Evolutionary conservation across 768 basidiomycete species (phyloP).

Genomic region (Sporobolomyces pararoseus): DNA sequence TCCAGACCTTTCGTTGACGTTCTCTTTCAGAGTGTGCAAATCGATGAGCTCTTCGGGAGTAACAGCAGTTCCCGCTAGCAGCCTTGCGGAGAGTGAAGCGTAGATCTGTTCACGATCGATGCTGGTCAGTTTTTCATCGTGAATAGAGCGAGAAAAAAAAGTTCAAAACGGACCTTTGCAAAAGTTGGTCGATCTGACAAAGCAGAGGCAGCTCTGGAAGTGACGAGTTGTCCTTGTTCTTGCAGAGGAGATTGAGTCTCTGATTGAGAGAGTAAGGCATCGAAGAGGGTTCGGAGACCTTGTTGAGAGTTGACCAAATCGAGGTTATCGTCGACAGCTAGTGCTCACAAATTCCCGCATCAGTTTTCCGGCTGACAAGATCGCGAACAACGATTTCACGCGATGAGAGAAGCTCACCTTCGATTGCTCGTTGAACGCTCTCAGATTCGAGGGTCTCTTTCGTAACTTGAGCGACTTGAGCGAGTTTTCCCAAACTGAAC

Average conservation of each 20-base stretch:
- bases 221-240: conserved; percentile 23
- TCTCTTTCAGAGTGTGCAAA: conserved; percentile 79
- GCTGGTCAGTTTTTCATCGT: not conserved
- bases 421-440: conserved; percentile 53
- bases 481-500: conserved; percentile 84
- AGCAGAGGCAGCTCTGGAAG: conserved; percentile 14
- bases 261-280: conserved; percentile 44
- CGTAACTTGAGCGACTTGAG: conserved; percentile 65
- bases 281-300: conserved; percentile 63
- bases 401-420: conserved; percentile 48
- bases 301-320: conserved; percentile 84
- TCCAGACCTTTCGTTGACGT: conserved; percentile 55
- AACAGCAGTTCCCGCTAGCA: conserved; percentile 71
- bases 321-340: conserved; percentile 79
- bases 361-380: no score
- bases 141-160: conserved; percentile 44
- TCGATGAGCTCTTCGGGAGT: conserved; percentile 77
- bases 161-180: conserved; percentile 52
- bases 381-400: no score
- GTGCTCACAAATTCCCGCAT: not conserved
- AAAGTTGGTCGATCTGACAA: conserved; percentile 48
- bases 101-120: conserved; percentile 57
- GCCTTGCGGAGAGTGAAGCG: conserved; percentile 62
- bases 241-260: conserved; percentile 17
- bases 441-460: conserved; percentile 53